A percentile compares a stretch with the other conserved stretches of the same genome.
phyloP scores from a whole-genome alignment of 2,329 filamentous ascomycete genomes.

The Anisogramma anomala region DNA sequence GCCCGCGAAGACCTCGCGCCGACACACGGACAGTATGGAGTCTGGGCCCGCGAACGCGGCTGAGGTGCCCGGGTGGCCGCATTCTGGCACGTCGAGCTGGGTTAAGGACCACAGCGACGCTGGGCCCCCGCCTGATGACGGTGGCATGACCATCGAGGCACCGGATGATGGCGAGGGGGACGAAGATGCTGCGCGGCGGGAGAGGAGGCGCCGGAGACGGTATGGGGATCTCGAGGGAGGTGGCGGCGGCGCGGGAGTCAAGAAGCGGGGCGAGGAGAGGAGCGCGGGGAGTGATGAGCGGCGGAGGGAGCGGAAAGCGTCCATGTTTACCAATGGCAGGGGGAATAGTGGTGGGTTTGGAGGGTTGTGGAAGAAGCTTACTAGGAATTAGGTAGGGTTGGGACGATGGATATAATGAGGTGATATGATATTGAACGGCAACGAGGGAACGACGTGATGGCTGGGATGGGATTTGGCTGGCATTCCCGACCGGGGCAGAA shows the following conservation, averaged over 20 bases:
- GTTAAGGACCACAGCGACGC: constrained; percentile 54
- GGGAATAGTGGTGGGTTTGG: constrained; percentile 24
- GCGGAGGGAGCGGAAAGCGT: constrained; percentile 28
- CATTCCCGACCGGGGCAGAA: no score
- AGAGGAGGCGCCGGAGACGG: constrained; percentile 34
- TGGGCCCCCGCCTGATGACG: constrained; percentile 41
- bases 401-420: background rate
- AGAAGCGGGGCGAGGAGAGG: constrained; percentile 18
- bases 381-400: constrained; percentile 17
- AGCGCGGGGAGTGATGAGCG: constrained; percentile 36
- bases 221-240: constrained; percentile 28
- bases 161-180: constrained; percentile 33
- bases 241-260: constrained; percentile 20
- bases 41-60: constrained; percentile 12
- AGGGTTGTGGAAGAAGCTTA: constrained; percentile 51
- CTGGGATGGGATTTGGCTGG: no score
- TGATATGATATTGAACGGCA: background rate
- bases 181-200: constrained; percentile 38
- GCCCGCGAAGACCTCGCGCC: constrained; percentile 13
- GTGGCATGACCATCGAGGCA: constrained; percentile 24
- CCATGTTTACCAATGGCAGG: constrained; percentile 33
- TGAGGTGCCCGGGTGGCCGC: constrained; percentile 38
- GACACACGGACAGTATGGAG: constrained; percentile 16
- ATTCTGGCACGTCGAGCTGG: constrained; percentile 54
- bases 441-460: background rate